A percentile compares a stretch with the other conserved stretches of the same genome.
Conservation (phyloP, 306 rosid genomes). For the Rosa multiflora region DNA sequence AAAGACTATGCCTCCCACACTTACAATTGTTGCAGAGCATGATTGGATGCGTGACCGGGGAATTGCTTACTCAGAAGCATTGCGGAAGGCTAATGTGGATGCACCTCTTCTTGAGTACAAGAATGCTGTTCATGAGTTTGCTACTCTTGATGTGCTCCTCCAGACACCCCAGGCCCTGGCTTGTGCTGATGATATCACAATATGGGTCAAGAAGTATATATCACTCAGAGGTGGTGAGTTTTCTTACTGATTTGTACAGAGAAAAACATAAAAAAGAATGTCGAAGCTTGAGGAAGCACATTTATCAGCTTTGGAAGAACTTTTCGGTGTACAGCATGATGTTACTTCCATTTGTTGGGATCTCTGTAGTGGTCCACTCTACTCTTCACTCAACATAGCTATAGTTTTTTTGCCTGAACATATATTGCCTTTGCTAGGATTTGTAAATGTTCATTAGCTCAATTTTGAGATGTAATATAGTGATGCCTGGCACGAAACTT, state of each 20-base stretch:
- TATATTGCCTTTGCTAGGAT: background rate
- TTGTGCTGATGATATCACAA: slow-evolving; percentile 35
- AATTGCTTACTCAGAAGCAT: slow-evolving; percentile 53
- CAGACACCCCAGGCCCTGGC: slow-evolving; percentile 31
- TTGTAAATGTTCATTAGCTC: background rate
- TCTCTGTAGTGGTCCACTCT: background rate
- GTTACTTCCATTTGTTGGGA: background rate
- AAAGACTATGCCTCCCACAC: slow-evolving; percentile 79
- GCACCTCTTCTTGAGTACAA: slow-evolving; percentile 32
- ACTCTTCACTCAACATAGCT: background rate
- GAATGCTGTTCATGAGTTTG: slow-evolving; percentile 37
- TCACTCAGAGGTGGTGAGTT: slow-evolving; percentile 38
- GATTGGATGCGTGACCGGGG: slow-evolving; percentile 96
- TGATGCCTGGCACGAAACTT: background rate
- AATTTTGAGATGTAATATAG: background rate
- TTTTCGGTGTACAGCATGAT: slow-evolving; percentile 4
- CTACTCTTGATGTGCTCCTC: slow-evolving; percentile 38
- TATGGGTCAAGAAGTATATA: slow-evolving; percentile 36
- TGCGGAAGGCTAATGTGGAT: slow-evolving; percentile 31
- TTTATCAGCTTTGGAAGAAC: background rate
- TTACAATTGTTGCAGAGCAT: slow-evolving; percentile 81
- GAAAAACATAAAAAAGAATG: background rate
- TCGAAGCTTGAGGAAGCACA: slow-evolving; percentile 1
- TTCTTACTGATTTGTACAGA: slow-evolving; percentile 23
- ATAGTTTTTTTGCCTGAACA: background rate